Evolutionary conservation across 306 rosid genomes (phyloP).

Genomic region (Betula pendula): DNA sequence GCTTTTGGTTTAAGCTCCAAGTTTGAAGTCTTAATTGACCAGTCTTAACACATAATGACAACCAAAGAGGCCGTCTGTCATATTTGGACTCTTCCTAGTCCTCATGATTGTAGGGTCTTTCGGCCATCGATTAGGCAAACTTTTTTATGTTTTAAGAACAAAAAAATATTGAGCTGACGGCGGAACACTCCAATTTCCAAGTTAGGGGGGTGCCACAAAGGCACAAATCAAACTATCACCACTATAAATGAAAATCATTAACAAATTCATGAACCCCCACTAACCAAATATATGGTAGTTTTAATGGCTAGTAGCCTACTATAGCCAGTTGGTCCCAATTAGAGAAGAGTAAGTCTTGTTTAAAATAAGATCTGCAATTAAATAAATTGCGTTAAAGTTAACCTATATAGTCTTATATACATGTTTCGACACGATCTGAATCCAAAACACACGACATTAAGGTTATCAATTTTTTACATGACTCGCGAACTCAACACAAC

Average conservation of each 20-base stretch:
- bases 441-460: too few relatives aligned
- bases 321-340: constrained; percentile 23
- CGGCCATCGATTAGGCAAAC: constrained; percentile 22
- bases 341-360: background rate
- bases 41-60: constrained; percentile 5
- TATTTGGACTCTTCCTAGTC: constrained; percentile 27
- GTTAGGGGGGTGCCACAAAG: constrained; percentile 31
- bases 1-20: constrained; percentile 18
- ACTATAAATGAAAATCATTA: constrained; percentile 22
- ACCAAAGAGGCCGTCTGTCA: constrained; percentile 18
- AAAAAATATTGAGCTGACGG: constrained; percentile 53
- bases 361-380: too few relatives aligned
- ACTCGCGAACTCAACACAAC: too few relatives aligned
- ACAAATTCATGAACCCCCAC: constrained; percentile 44
- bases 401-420: too few relatives aligned
- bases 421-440: too few relatives aligned
- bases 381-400: too few relatives aligned
- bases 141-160: constrained; percentile 19
- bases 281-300: constrained; percentile 31
- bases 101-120: constrained; percentile 38
- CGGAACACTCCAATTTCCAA: constrained; percentile 49
- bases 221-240: constrained; percentile 21
- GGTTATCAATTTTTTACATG: too few relatives aligned
- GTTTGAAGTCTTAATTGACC: constrained; percentile 23
- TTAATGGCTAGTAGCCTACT: constrained; percentile 4